Percentiles rank a stretch among this genome's conserved stretches.
These are phyloP conservation scores for Middelhovenomyces tepae DNA, from an alignment of 805 yeast genomes.

Conservation along the genomic window DNA sequence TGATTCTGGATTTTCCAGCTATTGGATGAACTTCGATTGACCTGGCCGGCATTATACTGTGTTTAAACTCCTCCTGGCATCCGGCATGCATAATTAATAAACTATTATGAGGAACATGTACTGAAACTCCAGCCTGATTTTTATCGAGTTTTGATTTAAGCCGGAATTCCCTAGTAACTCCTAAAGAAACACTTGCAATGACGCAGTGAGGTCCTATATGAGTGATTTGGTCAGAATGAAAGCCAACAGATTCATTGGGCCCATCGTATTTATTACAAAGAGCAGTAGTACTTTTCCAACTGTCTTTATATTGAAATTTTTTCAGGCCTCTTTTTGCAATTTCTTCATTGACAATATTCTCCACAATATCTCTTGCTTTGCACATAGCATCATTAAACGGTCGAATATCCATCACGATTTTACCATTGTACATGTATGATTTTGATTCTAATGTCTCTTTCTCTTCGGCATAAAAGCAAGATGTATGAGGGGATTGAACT, in stretches of 20 bases:
- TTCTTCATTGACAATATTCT: conserved; percentile 34
- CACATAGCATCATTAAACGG: conserved; percentile 35
- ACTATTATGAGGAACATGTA: conserved; percentile 64
- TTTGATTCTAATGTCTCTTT: conserved; percentile 13
- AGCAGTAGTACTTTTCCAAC: conserved; percentile 48
- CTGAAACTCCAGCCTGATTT: conserved; percentile 33
- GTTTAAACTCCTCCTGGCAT: conserved; percentile 69
- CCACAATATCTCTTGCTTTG: conserved; percentile 32
- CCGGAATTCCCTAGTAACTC: conserved; percentile 61
- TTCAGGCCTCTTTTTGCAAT: conserved; percentile 26
- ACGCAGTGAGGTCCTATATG: conserved; percentile 63
- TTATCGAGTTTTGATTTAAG: conserved; percentile 31
- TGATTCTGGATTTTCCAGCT: conserved; percentile 46
- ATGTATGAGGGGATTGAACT: conserved; percentile 50
- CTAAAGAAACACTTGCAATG: conserved; percentile 60
- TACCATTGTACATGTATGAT: conserved; percentile 33
- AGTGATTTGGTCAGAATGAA: conserved; percentile 70
- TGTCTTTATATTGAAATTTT: conserved; percentile 32
- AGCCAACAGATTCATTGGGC: conserved; percentile 47
- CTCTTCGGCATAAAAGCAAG: conserved; percentile 31
- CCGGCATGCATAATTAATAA: conserved; percentile 68
- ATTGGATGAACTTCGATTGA: conserved; percentile 38
- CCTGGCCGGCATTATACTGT: conserved; percentile 42
- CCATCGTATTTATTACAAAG: conserved; percentile 49
- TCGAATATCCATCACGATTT: conserved; percentile 21